phyloP scores from a whole-genome alignment of 495 filamentous ascomycete genomes.

The Margaritispora aquatica region DNA sequence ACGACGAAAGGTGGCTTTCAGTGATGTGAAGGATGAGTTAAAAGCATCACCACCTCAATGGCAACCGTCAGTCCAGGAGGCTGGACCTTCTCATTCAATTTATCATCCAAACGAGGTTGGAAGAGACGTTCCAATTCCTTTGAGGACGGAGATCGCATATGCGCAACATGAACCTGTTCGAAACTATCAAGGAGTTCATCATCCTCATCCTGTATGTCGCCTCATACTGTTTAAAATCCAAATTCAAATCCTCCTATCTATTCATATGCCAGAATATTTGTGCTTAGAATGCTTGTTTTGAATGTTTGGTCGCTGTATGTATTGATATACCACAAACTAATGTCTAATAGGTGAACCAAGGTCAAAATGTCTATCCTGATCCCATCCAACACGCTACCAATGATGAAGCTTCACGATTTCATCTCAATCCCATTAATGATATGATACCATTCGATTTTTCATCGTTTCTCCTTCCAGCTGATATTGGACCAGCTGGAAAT shows the following conservation, averaged over 20 bases:
- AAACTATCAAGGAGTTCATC: neutral
- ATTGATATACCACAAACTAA: no score
- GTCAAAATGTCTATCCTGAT: neutral
- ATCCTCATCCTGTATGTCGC: no score
- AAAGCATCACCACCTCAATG: neutral
- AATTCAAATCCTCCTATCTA: no score
- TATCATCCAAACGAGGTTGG: neutral
- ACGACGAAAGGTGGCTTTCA: constrained; percentile 2
- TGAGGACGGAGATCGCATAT: neutral
- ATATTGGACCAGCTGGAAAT: constrained; percentile 1
- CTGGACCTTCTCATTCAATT: neutral
- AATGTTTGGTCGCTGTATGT: no score
- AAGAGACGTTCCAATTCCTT: neutral
- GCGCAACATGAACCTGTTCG: neutral
- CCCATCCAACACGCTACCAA: neutral
- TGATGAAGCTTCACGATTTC: neutral
- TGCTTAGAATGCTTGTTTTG: no score
- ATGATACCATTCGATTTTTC: constrained; percentile 12
- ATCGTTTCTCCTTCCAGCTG: constrained; percentile 7
- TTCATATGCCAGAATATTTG: no score
- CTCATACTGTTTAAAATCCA: no score
- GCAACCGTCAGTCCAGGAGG: neutral
- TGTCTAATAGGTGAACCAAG: no score
- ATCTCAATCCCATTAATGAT: constrained; percentile 1
- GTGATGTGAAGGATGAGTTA: neutral